phyloP scores from a whole-genome alignment of 345 rosid genomes.

The Hibiscus mutabilis region DNA sequence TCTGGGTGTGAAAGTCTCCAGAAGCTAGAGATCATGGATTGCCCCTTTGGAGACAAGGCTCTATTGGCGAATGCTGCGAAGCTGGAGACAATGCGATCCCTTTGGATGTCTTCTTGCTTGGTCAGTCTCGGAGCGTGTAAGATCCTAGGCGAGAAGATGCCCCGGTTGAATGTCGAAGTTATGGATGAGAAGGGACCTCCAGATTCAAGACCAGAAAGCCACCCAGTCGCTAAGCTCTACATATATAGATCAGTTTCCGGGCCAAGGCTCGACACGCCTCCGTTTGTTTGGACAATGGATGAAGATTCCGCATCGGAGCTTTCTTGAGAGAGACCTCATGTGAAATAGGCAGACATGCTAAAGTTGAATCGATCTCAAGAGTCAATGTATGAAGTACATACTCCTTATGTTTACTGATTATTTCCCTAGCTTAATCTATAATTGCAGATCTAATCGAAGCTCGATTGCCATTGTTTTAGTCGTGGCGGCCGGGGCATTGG shows the following conservation, averaged over 20 bases:
- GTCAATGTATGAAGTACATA: background rate
- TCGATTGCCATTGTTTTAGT: background rate
- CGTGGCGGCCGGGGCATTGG: background rate
- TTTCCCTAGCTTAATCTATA: background rate
- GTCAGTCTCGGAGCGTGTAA: constrained; percentile 88
- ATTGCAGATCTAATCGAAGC: background rate
- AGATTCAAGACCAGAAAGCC: constrained; percentile 50
- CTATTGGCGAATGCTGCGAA: constrained; percentile 80
- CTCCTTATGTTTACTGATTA: background rate
- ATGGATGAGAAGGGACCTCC: constrained; percentile 73
- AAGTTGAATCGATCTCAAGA: background rate
- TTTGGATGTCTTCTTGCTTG: constrained; percentile 98
- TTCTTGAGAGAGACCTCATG: constrained; percentile 21
- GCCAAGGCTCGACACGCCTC: constrained; percentile 74
- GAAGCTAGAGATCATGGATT: constrained; percentile 89
- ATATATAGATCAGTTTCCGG: constrained; percentile 76
- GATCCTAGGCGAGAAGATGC: constrained; percentile 75
- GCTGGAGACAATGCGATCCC: constrained; percentile 99
- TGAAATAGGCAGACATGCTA: background rate
- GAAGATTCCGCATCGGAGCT: constrained; percentile 42
- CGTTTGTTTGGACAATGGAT: constrained; percentile 67
- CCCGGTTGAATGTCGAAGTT: constrained; percentile 79
- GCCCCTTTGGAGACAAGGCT: constrained; percentile 89
- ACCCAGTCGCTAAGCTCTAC: constrained; percentile 79
- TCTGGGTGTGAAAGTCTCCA: constrained; percentile 79